Conservation (phyloP, 768 basidiomycete genomes). For the Heimioporus sp. region DNA sequence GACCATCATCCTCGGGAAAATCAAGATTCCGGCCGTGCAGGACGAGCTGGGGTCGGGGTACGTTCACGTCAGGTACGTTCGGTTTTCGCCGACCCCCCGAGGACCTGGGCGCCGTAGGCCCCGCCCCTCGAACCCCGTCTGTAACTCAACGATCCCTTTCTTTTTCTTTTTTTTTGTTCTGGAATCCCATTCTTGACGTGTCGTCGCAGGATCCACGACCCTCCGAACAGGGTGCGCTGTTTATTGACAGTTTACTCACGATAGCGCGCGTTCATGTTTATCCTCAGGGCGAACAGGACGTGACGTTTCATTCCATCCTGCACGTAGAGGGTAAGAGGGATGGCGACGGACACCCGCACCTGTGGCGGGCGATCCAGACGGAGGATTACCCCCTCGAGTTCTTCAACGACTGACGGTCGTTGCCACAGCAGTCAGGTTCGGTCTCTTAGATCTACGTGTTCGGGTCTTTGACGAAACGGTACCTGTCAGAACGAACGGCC, state of each 20-base stretch:
- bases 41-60: constrained; percentile 63
- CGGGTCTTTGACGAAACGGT: constrained; percentile 17
- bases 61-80: constrained; percentile 66
- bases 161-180: background rate
- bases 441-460: background rate
- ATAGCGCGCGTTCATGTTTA: background rate
- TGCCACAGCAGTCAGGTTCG: no score
- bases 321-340: constrained; percentile 54
- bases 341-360: constrained; percentile 46
- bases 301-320: constrained; percentile 69
- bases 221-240: constrained; percentile 59
- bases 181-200: background rate
- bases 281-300: constrained; percentile 58
- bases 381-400: constrained; percentile 48
- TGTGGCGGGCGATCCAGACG: constrained; percentile 66
- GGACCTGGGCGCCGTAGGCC: no score
- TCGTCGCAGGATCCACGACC: constrained; percentile 63
- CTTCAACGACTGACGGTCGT: constrained; percentile 23
- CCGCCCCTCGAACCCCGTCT: background rate
- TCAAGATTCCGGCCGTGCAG: constrained; percentile 63
- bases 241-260: background rate
- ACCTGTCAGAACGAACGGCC: constrained; percentile 9
- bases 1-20: constrained; percentile 72
- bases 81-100: background rate
- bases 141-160: constrained; percentile 9